Percentiles rank a stretch among this genome's conserved stretches.
These are phyloP conservation scores for Fusarium mexicanum DNA, from an alignment of 2,329 filamentous ascomycete species.

Conservation along the genomic window DNA sequence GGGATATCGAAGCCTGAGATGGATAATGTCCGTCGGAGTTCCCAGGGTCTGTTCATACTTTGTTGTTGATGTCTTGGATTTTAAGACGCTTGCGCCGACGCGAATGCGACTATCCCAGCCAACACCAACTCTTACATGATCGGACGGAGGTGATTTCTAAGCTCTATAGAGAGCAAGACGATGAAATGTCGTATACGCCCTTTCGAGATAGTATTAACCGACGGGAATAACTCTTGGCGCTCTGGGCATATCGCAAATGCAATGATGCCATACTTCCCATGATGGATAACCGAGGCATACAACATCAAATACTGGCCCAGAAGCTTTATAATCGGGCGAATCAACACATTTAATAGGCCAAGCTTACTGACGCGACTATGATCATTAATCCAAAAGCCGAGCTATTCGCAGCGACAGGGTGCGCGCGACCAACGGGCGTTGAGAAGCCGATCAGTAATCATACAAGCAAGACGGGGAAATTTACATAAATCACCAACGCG, in stretches of 20 bases:
- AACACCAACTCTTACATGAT: neutral
- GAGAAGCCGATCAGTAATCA: conserved; percentile 32
- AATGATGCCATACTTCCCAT: neutral
- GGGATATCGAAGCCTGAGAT: neutral
- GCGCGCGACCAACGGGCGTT: neutral
- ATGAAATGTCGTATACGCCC: neutral
- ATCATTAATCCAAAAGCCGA: conserved; percentile 24
- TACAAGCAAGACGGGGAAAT: neutral
- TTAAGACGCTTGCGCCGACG: neutral
- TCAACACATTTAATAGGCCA: neutral
- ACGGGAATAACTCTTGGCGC: neutral
- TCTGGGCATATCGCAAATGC: neutral
- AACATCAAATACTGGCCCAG: neutral
- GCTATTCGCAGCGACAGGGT: neutral
- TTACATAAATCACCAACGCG: neutral
- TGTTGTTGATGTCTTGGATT: no score
- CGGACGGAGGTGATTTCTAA: neutral
- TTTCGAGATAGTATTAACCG: neutral
- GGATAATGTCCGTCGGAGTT: neutral
- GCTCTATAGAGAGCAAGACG: neutral
- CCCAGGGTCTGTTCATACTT: neutral
- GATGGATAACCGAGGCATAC: neutral
- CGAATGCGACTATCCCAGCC: neutral
- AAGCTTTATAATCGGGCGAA: neutral
- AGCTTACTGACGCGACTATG: neutral